Conservation (phyloP, 192 early-diverging fungal genomes). For the Linnemannia hyalina region DNA sequence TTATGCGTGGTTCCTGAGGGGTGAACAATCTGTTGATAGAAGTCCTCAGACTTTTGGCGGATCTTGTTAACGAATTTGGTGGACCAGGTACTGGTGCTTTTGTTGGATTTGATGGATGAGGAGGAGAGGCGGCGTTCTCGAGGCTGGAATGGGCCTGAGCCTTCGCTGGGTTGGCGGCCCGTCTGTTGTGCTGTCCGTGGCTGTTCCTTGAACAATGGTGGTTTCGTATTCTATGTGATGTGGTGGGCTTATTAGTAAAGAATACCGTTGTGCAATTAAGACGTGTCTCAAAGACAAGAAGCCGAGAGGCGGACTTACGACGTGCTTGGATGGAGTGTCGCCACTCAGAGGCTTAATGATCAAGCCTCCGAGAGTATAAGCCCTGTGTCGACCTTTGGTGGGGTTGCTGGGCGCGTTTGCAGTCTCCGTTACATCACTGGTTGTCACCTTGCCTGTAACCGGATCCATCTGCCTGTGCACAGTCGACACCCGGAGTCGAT, state of each 20-base stretch:
- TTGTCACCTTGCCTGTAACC: background rate
- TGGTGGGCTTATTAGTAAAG: background rate
- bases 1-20: background rate
- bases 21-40: conserved; percentile 44
- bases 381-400: conserved; percentile 29
- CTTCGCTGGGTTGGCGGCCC: conserved; percentile 37
- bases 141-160: background rate
- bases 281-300: background rate
- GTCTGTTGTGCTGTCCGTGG: conserved; percentile 5
- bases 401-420: background rate
- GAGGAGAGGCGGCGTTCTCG: conserved; percentile 34
- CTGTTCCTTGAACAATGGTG: conserved; percentile 13
- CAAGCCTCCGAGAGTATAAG: conserved; percentile 32
- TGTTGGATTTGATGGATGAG: conserved; percentile 36
- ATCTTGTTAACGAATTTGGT: conserved; percentile 47
- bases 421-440: background rate
- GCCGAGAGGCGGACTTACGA: background rate
- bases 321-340: background rate
- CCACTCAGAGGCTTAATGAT: background rate
- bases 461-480: conserved; percentile 4
- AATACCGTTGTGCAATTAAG: background rate
- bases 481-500: conserved; percentile 4
- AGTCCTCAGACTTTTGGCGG: conserved; percentile 49
- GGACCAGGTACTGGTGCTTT: conserved; percentile 29
- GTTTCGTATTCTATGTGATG: conserved; percentile 8